A percentile compares a stretch with the other conserved stretches of the same genome.
These are phyloP conservation scores for Cladosporium sp. DNA, from an alignment of 2,329 filamentous ascomycete genomes.

Conservation along the genomic window DNA sequence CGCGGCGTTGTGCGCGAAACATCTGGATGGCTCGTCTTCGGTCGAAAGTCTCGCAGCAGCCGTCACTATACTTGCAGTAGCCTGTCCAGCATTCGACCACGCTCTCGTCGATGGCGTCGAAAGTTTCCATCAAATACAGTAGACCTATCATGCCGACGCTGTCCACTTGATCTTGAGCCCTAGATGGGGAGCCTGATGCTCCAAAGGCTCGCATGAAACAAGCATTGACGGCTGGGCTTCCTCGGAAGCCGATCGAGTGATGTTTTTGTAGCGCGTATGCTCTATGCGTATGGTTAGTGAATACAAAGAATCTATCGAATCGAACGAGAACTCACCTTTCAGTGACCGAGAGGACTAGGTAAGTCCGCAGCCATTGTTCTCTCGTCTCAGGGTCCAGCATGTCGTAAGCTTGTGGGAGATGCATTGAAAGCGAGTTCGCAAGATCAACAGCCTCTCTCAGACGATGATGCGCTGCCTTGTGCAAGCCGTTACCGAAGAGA, in stretches of 20 bases:
- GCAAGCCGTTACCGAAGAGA: slow-evolving; percentile 24
- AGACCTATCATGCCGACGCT: slow-evolving; percentile 39
- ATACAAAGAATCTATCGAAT: not conserved
- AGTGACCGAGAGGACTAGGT: slow-evolving; percentile 32
- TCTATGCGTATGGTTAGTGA: slow-evolving; percentile 18
- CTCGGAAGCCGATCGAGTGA: slow-evolving; percentile 40
- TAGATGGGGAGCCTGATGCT: slow-evolving; percentile 32
- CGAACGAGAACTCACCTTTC: slow-evolving; percentile 16
- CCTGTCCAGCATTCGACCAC: slow-evolving; percentile 43
- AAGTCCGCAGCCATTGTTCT: slow-evolving; percentile 38
- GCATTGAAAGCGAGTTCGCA: slow-evolving; percentile 37
- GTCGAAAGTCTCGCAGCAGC: slow-evolving; percentile 33
- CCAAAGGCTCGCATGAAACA: slow-evolving; percentile 40
- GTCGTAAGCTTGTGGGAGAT: slow-evolving; percentile 37
- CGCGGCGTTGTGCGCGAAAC: slow-evolving; percentile 28
- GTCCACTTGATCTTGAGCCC: slow-evolving; percentile 42
- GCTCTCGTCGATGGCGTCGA: slow-evolving; percentile 42
- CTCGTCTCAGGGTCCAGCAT: slow-evolving; percentile 35
- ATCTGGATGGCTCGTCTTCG: slow-evolving; percentile 28
- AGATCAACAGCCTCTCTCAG: slow-evolving; percentile 34
- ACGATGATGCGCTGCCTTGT: slow-evolving; percentile 27
- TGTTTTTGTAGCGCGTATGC: slow-evolving; percentile 41
- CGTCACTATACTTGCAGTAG: slow-evolving; percentile 31
- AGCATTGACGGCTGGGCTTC: slow-evolving; percentile 37
- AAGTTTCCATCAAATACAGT: slow-evolving; percentile 41